Evolutionary conservation across 495 filamentous ascomycete genomes (phyloP).

Genomic region (Lophium mytilinum): DNA sequence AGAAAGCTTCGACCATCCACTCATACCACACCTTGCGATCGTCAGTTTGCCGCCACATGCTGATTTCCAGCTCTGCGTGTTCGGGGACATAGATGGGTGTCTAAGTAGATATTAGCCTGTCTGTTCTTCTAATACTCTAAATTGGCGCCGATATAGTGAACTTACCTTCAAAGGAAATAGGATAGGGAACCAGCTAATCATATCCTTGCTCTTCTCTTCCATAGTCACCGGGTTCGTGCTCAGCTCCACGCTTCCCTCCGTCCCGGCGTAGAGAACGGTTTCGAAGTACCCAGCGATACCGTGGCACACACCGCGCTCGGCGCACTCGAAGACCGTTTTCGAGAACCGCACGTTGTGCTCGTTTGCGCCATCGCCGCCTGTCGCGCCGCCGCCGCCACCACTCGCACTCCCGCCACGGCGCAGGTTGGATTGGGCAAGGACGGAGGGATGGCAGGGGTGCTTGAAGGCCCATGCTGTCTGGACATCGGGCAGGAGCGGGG

Average conservation of each 20-base stretch:
- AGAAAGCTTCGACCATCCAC: constrained; percentile 85
- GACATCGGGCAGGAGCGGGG: constrained; percentile 47
- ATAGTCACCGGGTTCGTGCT: constrained; percentile 91
- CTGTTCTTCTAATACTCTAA: neutral
- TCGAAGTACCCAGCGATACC: constrained; percentile 95
- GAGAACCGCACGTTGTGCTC: constrained; percentile 79
- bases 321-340: constrained; percentile 62
- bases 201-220: constrained; percentile 82
- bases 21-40: constrained; percentile 98
- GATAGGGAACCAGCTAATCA: constrained; percentile 99
- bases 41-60: constrained; percentile 92
- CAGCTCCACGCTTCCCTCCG: constrained; percentile 58
- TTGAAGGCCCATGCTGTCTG: constrained; percentile 64
- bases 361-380: constrained; percentile 53
- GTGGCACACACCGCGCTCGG: constrained; percentile 73
- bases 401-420: constrained; percentile 49
- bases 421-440: constrained; percentile 46
- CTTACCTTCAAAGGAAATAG: constrained; percentile 92
- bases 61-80: constrained; percentile 73
- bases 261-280: constrained; percentile 66
- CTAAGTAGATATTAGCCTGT: constrained; percentile 39
- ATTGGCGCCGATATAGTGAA: neutral
- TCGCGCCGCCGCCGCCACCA: constrained; percentile 38
- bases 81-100: constrained; percentile 82
- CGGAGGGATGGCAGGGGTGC: constrained; percentile 44